Base-by-base conservation (phyloP, 495 filamentous ascomycete genomes). In the Pyrenopolyporus hunteri region DNA sequence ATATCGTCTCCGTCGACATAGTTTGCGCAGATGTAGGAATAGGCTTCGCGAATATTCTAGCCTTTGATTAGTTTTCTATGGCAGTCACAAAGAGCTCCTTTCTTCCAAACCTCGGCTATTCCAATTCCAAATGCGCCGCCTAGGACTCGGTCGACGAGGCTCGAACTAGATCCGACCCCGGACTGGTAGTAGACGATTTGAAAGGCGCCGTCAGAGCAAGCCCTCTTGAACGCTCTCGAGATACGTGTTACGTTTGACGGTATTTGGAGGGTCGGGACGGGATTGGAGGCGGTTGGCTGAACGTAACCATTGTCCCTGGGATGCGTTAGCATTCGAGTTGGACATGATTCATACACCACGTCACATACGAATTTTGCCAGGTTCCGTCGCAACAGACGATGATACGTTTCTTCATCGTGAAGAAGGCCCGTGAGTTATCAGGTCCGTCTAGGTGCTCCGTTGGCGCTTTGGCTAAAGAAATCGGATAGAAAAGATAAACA, bases 1-100 rank as follows among this genome's bases (percentile, higher is more conserved):
- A 90, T 89, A 59, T 90, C 86, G 64, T 90, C 88, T 8, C 84
- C 82, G 16, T 82, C 80, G 23, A 80, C 72, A 59, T 85, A 89
- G 73, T 91, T 91, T 36, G 83, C 82, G 17, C 81, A 80, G 11
- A 90, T 68, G 63, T 89, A 90, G 4, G 81, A 77, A 67, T 91
- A 91, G 0, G 80, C 83, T 63, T 86, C 84, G 17, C 85, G 78
- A 39, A 91, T 83, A 62, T 88, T 83, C 71, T 87, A 51, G 29
- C 1, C 1, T 20, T 16, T 19, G 8, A 33, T 69, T 9, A 69
- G 64, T 16, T 20, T n/a, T 43, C 28, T 57, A 43, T 10, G 40
- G 36, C 19, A 25, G 46, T 8, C 46, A 47, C 13, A 57, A 25
- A 39, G 40, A 23, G 17, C 39, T 16, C 9, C 5, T 6, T 16